Evolutionary conservation across 768 basidiomycete species (phyloP).

Genomic region (Calocybe cyanea): DNA sequence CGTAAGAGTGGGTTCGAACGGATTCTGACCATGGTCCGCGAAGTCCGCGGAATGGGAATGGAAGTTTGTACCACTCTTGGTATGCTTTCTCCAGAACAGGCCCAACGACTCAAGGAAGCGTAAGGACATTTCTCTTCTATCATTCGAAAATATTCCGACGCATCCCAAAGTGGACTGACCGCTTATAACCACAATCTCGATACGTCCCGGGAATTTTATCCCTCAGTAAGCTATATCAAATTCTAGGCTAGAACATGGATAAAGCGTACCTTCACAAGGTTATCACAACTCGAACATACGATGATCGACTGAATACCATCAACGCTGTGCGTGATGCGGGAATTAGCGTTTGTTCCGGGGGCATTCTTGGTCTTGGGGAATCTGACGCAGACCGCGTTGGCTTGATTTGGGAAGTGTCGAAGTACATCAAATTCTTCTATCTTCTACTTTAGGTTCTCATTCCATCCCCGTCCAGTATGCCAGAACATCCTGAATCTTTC

Average conservation of each 20-base stretch:
- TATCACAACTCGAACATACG: constrained; percentile 92
- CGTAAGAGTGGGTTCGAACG: constrained; percentile 91
- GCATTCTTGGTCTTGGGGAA: constrained; percentile 93
- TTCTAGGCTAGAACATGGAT: not conserved
- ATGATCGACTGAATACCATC: constrained; percentile 90
- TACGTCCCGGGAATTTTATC: constrained; percentile 96
- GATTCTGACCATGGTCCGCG: constrained; percentile 88
- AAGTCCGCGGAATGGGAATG: constrained; percentile 95
- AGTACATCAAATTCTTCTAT: constrained; percentile 44
- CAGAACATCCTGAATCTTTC: constrained; percentile 97
- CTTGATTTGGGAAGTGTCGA: constrained; percentile 89
- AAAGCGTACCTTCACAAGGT: constrained; percentile 47
- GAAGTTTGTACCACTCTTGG: constrained; percentile 99
- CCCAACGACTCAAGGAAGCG: constrained; percentile 89
- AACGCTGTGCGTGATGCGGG: constrained; percentile 89
- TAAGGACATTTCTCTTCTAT: constrained; percentile 33
- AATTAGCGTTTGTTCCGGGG: constrained; percentile 96
- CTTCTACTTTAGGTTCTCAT: constrained; percentile 10
- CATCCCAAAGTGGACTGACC: constrained; percentile 68
- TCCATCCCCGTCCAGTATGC: constrained; percentile 53
- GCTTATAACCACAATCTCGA: constrained; percentile 99
- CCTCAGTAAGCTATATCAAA: constrained; percentile 50
- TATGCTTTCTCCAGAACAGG: constrained; percentile 94
- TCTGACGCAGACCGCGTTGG: constrained; percentile 86
- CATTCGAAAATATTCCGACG: constrained; percentile 2